Percentiles rank a stretch among this genome's conserved stretches.
Conservation (phyloP, 2,329 filamentous ascomycete genomes). For the Chaetomium sp. region DNA sequence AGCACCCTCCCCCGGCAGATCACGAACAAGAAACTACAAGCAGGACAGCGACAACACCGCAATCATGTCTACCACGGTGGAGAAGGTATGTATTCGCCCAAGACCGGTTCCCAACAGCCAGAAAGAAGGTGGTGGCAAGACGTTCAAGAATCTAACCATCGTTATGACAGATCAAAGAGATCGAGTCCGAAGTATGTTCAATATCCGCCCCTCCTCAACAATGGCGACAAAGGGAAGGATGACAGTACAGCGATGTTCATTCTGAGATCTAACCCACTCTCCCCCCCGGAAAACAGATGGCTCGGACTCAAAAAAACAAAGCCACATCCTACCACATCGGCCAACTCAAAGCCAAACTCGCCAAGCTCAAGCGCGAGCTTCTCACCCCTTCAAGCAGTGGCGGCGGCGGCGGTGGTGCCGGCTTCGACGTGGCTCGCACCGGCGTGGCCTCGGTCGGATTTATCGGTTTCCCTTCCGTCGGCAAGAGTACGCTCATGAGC, state of each 20-base stretch:
- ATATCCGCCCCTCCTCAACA: neutral
- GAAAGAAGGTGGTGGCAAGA: too few relatives aligned
- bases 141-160: too few relatives aligned
- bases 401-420: slow-evolving; percentile 77
- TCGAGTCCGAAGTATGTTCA: slow-evolving; percentile 79
- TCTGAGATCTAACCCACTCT: slow-evolving; percentile 6
- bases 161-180: slow-evolving; percentile 75
- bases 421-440: slow-evolving; percentile 96
- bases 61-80: slow-evolving; percentile 93
- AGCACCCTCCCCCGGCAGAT: neutral
- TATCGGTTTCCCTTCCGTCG: slow-evolving; percentile 96
- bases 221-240: neutral
- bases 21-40: neutral
- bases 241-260: too few relatives aligned
- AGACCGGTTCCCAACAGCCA: too few relatives aligned
- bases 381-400: slow-evolving; percentile 71
- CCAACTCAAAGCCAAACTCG: slow-evolving; percentile 95
- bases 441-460: slow-evolving; percentile 96
- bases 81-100: slow-evolving; percentile 60
- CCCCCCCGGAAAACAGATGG: slow-evolving; percentile 57
- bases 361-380: slow-evolving; percentile 94
- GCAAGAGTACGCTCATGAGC: slow-evolving; percentile 97
- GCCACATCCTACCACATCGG: slow-evolving; percentile 88
- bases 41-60: slow-evolving; percentile 19
- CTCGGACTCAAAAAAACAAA: slow-evolving; percentile 95